These are phyloP conservation scores for Skeletonema marinoi DNA, from an alignment of 108 stramenopile genomes.

Conservation along the genomic window DNA sequence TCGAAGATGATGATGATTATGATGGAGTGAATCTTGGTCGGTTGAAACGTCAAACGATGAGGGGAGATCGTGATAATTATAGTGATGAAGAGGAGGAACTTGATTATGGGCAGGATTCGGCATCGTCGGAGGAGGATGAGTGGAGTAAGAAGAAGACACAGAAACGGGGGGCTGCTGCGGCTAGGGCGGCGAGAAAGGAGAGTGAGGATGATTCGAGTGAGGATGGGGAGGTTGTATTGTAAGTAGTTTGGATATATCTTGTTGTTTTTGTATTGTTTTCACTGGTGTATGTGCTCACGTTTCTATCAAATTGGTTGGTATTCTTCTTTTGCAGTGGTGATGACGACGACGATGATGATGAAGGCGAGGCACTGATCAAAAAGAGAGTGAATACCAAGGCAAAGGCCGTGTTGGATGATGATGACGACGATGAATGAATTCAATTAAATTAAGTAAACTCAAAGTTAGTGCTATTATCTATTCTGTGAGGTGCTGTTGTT, in stretches of 20 bases:
- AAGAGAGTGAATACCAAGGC: slow-evolving; percentile 25
- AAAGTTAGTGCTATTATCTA: not conserved
- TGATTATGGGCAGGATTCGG: slow-evolving; percentile 71
- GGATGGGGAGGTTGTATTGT: slow-evolving; percentile 57
- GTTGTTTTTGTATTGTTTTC: not conserved
- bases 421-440: slow-evolving; percentile 53
- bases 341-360: slow-evolving; percentile 57
- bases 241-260: not conserved
- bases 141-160: slow-evolving; percentile 50
- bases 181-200: slow-evolving; percentile 25
- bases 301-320: not conserved
- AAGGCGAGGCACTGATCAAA: slow-evolving; percentile 42
- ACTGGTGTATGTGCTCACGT: not conserved
- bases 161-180: slow-evolving; percentile 38
- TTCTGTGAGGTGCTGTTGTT: no score
- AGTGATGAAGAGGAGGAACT: slow-evolving; percentile 63
- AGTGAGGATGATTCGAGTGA: slow-evolving; percentile 56
- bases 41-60: slow-evolving; percentile 58
- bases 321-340: slow-evolving; percentile 32
- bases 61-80: slow-evolving; percentile 32
- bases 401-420: slow-evolving; percentile 50
- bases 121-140: slow-evolving; percentile 67
- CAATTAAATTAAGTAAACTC: slow-evolving; percentile 5
- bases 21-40: slow-evolving; percentile 70
- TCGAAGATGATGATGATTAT: slow-evolving; percentile 82